Conservation (phyloP, 2,329 filamentous ascomycete species). For the Fusarium luffae region DNA sequence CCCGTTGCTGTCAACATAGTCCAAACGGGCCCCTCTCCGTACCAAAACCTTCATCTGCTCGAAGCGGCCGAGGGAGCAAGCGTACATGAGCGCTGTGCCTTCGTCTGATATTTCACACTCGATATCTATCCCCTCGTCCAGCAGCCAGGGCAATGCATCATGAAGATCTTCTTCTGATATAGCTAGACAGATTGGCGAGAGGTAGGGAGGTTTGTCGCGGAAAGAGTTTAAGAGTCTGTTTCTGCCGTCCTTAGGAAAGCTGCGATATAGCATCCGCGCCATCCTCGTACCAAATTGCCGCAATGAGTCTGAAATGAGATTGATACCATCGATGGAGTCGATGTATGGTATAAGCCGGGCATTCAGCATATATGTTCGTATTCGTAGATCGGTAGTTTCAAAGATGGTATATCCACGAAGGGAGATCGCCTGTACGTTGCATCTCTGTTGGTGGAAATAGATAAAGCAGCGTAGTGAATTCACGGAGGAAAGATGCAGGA, state of each 20-base stretch:
- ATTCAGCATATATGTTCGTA: neutral
- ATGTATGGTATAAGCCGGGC: neutral
- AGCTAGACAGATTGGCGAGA: neutral
- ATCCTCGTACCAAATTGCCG: neutral
- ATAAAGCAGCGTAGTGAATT: neutral
- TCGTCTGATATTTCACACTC: neutral
- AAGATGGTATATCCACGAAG: neutral
- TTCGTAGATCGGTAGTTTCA: neutral
- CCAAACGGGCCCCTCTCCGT: neutral
- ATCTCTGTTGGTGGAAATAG: neutral
- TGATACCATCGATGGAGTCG: too few relatives aligned
- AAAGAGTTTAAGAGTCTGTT: neutral
- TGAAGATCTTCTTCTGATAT: neutral
- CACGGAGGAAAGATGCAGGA: neutral
- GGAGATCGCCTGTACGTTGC: neutral
- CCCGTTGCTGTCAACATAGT: neutral
- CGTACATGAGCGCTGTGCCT: neutral
- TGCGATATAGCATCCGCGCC: neutral
- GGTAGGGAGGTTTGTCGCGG: neutral
- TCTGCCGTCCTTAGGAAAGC: neutral
- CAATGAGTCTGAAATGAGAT: too few relatives aligned
- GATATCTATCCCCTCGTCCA: neutral
- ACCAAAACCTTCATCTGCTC: neutral
- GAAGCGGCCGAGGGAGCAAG: neutral
- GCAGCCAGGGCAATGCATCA: neutral